Evolutionary conservation across 176 grass and related monocot species (phyloP), one percentile per base, ranked within the genome.

Genomic region (Microstegium vimineum): DNA sequence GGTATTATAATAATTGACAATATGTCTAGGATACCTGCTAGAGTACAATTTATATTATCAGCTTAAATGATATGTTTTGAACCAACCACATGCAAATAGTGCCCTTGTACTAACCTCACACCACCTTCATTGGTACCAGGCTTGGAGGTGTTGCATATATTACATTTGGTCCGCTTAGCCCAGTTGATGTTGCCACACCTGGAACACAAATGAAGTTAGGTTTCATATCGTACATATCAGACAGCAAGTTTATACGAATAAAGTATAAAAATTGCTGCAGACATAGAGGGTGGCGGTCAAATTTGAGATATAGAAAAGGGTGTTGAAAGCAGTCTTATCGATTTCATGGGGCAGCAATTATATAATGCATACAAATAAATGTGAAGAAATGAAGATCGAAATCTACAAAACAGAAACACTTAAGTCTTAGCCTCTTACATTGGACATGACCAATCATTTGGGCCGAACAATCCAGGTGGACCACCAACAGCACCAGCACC

Each of bases 121-220:
- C 88, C 92, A 68, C 95, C 95, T 84, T 98, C 95, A 84, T 84
- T 98, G 51, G 89, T 89, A 64, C 95, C 95, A 72, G 95, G 92
- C 75, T 91, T 94, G 57, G 90, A 93, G 57, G 92, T 98, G 88
- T 98, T 98, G 69, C 95, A 98, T 47, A 98, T 92, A 86, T 98
- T 98, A 79, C 95, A 98, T 77, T 98, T 98, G 15, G 43, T 90
- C 35, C 95, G 95, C 74, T 98, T 94, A 37, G 95, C 95, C 95
- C 95, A 98, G 62, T 98, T 98, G 74, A 98, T 94, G 56, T 98
- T 98, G 25, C 86, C 95, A 74, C 90, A 94, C 95, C 92, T 98
- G 84, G 67, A 83, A 87, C 27, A 74, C 37, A 76, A 56, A 83
- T 72, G n/a, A 16, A 75, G 35, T 35, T 45, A 49, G 12, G 17